phyloP scores from a whole-genome alignment of 2,329 filamentous ascomycete species.

The Arthrobotrys pseudoclavata region DNA sequence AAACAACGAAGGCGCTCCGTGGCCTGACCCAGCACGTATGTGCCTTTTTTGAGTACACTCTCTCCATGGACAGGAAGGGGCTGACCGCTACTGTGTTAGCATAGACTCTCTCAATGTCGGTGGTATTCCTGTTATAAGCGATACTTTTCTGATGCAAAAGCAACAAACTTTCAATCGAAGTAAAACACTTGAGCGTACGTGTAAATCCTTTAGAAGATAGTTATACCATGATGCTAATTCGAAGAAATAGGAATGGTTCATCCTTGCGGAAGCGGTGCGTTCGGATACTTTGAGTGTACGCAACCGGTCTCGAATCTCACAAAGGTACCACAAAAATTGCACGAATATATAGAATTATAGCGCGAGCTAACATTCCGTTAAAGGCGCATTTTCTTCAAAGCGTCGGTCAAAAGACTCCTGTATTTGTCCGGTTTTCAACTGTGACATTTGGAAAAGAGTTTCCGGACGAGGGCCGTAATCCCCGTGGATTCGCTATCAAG shows the following conservation, averaged over 20 bases:
- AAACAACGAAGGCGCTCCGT: conserved; percentile 71
- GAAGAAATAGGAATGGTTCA: conserved; percentile 61
- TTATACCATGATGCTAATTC: not conserved
- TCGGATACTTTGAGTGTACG: conserved; percentile 69
- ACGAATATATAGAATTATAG: not conserved
- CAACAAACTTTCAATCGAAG: conserved; percentile 73
- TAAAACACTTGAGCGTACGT: conserved; percentile 69
- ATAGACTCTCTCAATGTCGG: conserved; percentile 70
- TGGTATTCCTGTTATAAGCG: conserved; percentile 70
- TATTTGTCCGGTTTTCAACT: conserved; percentile 68
- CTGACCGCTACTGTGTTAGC: conserved; percentile 64
- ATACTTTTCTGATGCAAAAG: conserved; percentile 71
- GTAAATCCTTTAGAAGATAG: not conserved
- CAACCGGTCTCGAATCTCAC: conserved; percentile 61
- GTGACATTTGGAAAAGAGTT: conserved; percentile 68
- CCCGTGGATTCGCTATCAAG: conserved; percentile 70
- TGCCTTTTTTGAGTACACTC: not conserved
- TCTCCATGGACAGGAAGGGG: no score
- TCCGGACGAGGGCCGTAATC: conserved; percentile 68
- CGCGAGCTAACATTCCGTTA: conserved; percentile 33
- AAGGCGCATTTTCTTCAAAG: conserved; percentile 67
- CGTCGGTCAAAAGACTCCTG: conserved; percentile 67
- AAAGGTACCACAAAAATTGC: conserved; percentile 30
- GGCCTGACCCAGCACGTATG: conserved; percentile 67
- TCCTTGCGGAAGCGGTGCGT: conserved; percentile 67